These are phyloP conservation scores for Lupinus albus DNA, from an alignment of 306 rosid genomes.

Conservation along the genomic window DNA sequence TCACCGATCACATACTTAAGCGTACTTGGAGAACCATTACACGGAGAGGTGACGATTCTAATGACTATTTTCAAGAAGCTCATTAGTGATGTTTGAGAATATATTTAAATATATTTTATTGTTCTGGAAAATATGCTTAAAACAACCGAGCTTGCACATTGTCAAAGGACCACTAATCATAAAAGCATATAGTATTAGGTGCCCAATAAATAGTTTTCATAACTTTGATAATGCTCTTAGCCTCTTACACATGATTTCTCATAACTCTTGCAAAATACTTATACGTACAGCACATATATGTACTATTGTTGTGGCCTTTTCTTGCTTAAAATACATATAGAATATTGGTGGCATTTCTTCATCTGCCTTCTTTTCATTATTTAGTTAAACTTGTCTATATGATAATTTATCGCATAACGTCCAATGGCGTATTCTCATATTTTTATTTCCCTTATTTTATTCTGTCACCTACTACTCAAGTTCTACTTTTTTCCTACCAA, in stretches of 20 bases:
- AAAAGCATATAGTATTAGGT: slow-evolving; percentile 14
- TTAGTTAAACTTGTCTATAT: slow-evolving; percentile 1
- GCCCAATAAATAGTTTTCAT: slow-evolving; percentile 11
- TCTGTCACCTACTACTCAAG: slow-evolving; percentile 2
- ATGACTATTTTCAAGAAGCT: slow-evolving; percentile 40
- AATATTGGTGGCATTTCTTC: slow-evolving; percentile 20
- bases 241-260: not conserved
- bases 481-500: slow-evolving; percentile 26
- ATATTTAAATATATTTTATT: slow-evolving; percentile 17
- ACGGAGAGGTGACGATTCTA: slow-evolving; percentile 82
- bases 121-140: not conserved
- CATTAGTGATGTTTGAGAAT: slow-evolving; percentile 29
- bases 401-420: slow-evolving; percentile 9
- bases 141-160: not conserved
- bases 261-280: not conserved
- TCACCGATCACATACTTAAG: slow-evolving; percentile 94
- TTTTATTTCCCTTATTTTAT: slow-evolving; percentile 10
- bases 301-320: slow-evolving; percentile 12
- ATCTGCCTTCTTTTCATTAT: slow-evolving; percentile 15
- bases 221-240: not conserved
- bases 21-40: slow-evolving; percentile 95
- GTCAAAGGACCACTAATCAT: not conserved
- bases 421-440: not conserved
- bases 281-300: not conserved
- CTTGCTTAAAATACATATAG: slow-evolving; percentile 2